phyloP scores from a whole-genome alignment of 768 basidiomycete genomes.

The Xerocomus potaroensis region DNA sequence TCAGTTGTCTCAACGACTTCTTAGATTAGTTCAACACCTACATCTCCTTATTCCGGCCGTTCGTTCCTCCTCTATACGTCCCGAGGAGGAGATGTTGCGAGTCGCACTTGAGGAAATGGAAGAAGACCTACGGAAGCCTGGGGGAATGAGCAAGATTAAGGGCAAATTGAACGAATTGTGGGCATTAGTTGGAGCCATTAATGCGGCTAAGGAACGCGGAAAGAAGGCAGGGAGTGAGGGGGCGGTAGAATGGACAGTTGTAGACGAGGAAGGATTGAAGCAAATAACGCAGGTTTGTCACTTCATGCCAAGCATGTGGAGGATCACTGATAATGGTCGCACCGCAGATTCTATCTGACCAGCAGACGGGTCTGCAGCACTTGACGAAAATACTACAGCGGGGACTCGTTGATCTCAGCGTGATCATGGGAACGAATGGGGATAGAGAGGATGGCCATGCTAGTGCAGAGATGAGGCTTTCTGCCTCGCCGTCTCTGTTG shows the following conservation, averaged over 20 bases:
- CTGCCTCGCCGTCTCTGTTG: conserved; percentile 18
- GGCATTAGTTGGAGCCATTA: conserved; percentile 75
- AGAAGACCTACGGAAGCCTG: conserved; percentile 57
- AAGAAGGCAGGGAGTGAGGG: conserved; percentile 39
- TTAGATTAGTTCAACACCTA: conserved; percentile 67
- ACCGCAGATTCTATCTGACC: conserved; percentile 63
- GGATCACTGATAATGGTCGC: conserved; percentile 1
- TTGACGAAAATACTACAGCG: conserved; percentile 70
- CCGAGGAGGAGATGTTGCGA: conserved; percentile 76
- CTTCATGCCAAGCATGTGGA: neutral
- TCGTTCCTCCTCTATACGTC: conserved; percentile 68
- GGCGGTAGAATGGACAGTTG: conserved; percentile 70
- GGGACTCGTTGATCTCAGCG: conserved; percentile 58
- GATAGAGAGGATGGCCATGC: conserved; percentile 31
- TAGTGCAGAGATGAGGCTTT: conserved; percentile 13
- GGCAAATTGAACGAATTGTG: conserved; percentile 81
- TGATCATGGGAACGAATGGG: conserved; percentile 53
- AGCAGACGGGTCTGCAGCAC: conserved; percentile 78
- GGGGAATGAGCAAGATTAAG: conserved; percentile 54
- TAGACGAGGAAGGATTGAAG: conserved; percentile 78
- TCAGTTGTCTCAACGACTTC: conserved; percentile 66
- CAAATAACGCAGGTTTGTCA: conserved; percentile 65
- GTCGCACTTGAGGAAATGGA: conserved; percentile 68
- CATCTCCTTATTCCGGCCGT: conserved; percentile 76
- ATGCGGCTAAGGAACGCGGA: conserved; percentile 50